Base-by-base conservation (phyloP, 2,329 filamentous ascomycete species). In the Sclerotinia trifoliorum region DNA sequence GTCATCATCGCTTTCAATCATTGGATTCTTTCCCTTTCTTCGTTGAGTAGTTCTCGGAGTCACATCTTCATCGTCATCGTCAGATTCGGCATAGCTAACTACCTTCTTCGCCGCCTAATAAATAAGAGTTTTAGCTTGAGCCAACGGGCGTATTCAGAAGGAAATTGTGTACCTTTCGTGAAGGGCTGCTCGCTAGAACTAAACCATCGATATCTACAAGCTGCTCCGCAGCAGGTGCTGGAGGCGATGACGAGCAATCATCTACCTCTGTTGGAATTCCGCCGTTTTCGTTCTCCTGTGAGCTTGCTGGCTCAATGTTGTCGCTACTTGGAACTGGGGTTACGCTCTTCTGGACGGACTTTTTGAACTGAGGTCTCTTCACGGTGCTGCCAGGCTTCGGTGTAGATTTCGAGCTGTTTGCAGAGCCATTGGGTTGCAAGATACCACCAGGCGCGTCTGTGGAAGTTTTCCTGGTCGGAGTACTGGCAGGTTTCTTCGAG, bases 271-370 rank as follows among this genome's bases (percentile, higher is more conserved):
- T 67, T 56, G 72, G 73, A 26, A 76, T 72, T 13, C 74, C 75
- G 49, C 72, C 72, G 70, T 82, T 81, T 67, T 86, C 82, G 71
- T 90, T 89, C 73, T 90, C 87, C 71, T 91, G 88, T 0, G 89
- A 90, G 78, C 88, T 90, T 0, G 84, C 83, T 29, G 88, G 88
- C 65, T 90, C 87, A 35, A 87, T 78, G 48, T 85, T 85, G 79
- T 96, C 92, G 79, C 93, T 96, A 78, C 92, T 96, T 6, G 93
- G 90, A 7, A 90, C 85, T 5, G 93, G 92, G 0, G 92, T 94
- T 69, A 89, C 80, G 69, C 83, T 83, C 58, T 75, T 76, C 39
- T 70, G 49, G 1, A 68, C 58, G 10, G 73, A 13, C n/a, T 75
- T 76, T 54, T 69, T 74, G 64, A 78, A 76, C 3, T 73, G 68